Conservation (phyloP, 352 stramenopile species). For the Stephanocyclus meneghinianus region DNA sequence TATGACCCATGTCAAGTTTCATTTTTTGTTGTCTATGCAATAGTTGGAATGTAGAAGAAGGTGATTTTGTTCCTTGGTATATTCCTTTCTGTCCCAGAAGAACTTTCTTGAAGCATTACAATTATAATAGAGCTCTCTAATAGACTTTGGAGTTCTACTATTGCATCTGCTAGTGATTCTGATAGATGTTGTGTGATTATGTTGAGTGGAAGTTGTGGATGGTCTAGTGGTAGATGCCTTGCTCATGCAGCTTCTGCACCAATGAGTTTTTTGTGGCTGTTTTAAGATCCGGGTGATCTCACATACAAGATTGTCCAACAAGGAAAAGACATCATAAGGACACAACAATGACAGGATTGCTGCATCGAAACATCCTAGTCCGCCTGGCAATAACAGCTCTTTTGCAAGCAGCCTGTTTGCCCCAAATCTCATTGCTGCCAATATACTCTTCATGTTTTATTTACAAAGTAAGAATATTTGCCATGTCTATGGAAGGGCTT, state of each 20-base stretch:
- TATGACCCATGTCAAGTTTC: slow-evolving; percentile 93
- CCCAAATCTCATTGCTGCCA: slow-evolving; percentile 93
- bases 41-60: slow-evolving; percentile 94
- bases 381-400: slow-evolving; percentile 90
- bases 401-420: slow-evolving; percentile 88
- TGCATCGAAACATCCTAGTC: slow-evolving; percentile 94
- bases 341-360: slow-evolving; percentile 90
- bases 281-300: slow-evolving; percentile 20
- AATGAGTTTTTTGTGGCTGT: slow-evolving; percentile 19
- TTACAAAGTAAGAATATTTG: slow-evolving; percentile 92
- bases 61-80: slow-evolving; percentile 93
- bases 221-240: slow-evolving; percentile 21
- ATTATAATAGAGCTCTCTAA: slow-evolving; percentile 95
- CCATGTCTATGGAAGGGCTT: slow-evolving; percentile 93
- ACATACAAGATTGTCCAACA: slow-evolving; percentile 30
- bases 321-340: slow-evolving; percentile 88
- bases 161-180: slow-evolving; percentile 27
- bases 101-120: slow-evolving; percentile 91
- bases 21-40: slow-evolving; percentile 92
- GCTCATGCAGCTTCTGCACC: slow-evolving; percentile 15
- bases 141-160: slow-evolving; percentile 92
- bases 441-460: slow-evolving; percentile 93
- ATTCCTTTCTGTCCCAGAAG: slow-evolving; percentile 96
- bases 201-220: slow-evolving; percentile 9
- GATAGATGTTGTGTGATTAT: neutral